Evolutionary conservation across 352 stramenopile genomes (phyloP).

Genomic region (Phytophthora citrophthora): DNA sequence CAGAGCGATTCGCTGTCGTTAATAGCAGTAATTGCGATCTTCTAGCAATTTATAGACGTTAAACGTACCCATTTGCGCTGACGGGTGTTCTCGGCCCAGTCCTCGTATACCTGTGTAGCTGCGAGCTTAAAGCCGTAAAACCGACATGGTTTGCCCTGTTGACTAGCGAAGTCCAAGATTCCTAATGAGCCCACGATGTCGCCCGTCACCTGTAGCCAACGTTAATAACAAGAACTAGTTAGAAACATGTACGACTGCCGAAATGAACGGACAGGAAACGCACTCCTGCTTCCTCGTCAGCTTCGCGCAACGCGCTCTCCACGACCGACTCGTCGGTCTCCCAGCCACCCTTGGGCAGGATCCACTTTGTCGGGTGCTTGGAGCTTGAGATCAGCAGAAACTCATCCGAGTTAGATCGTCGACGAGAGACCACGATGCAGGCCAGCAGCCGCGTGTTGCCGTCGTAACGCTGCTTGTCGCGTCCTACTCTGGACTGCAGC

Average conservation of each 20-base stretch:
- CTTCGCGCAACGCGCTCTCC: slow-evolving; percentile 92
- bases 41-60: background rate
- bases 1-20: no score
- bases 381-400: slow-evolving; percentile 91
- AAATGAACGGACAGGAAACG: slow-evolving; percentile 4
- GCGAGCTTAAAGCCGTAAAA: slow-evolving; percentile 57
- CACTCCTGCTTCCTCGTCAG: slow-evolving; percentile 94
- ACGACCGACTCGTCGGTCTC: slow-evolving; percentile 93
- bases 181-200: slow-evolving; percentile 49
- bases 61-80: slow-evolving; percentile 60
- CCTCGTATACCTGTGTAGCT: slow-evolving; percentile 45
- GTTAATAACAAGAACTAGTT: background rate
- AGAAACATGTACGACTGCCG: slow-evolving; percentile 5
- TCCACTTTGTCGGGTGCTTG: slow-evolving; percentile 91
- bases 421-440: slow-evolving; percentile 54
- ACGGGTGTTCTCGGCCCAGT: slow-evolving; percentile 66
- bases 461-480: slow-evolving; percentile 78
- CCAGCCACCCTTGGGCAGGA: slow-evolving; percentile 97
- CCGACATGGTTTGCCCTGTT: slow-evolving; percentile 52
- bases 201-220: slow-evolving; percentile 43
- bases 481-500: slow-evolving; percentile 59
- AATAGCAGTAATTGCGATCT: background rate
- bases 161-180: slow-evolving; percentile 53
- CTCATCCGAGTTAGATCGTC: background rate
- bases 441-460: slow-evolving; percentile 57